A percentile compares a stretch with the other conserved stretches of the same genome.
phyloP scores from a whole-genome alignment of 208 protist genomes.

The Acanthamoeba healyi region DNA sequence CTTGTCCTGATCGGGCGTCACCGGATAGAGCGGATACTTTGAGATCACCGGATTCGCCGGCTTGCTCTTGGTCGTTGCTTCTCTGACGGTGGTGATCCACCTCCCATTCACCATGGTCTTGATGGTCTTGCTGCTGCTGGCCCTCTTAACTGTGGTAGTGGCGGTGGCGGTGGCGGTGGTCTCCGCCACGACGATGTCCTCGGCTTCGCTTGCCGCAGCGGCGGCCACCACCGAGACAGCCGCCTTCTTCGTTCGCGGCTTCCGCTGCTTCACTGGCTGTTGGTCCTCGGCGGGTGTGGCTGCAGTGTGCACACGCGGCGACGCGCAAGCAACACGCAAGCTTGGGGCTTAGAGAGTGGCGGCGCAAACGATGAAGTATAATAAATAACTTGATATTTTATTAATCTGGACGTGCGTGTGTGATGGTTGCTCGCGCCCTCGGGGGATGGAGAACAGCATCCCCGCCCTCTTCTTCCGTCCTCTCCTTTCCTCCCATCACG shows the following conservation, averaged over 20 bases:
- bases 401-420: too few relatives aligned
- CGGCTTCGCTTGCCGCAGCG: not conserved
- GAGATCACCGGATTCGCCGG: constrained; percentile 16
- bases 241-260: not conserved
- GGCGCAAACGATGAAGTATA: too few relatives aligned
- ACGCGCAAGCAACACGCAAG: not conserved
- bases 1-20: constrained; percentile 15
- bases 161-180: not conserved
- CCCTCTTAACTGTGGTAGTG: not conserved
- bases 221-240: too few relatives aligned
- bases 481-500: too few relatives aligned
- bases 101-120: not conserved
- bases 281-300: not conserved
- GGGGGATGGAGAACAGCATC: too few relatives aligned
- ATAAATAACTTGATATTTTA: too few relatives aligned
- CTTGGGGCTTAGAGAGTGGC: too few relatives aligned
- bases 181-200: not conserved
- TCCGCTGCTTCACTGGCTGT: not conserved
- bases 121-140: not conserved
- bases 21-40: not conserved
- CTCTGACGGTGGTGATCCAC: too few relatives aligned
- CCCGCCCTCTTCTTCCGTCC: too few relatives aligned
- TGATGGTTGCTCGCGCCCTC: too few relatives aligned
- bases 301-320: not conserved
- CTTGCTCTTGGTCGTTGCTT: not conserved